These are phyloP conservation scores for Linnemannia elongata DNA, from an alignment of 192 early-diverging fungal species.

Conservation along the genomic window DNA sequence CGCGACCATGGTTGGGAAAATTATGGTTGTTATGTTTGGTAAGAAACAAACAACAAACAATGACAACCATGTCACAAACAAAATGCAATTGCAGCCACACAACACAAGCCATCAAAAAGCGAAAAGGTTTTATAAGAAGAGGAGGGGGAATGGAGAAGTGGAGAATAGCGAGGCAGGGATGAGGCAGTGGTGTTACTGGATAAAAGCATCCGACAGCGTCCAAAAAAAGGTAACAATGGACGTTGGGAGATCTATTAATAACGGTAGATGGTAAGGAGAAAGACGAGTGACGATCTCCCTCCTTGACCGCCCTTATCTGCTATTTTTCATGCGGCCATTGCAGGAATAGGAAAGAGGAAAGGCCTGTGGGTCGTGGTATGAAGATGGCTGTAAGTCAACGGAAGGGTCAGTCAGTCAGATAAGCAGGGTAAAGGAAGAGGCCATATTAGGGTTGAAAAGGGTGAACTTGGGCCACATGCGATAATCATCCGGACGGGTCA, in stretches of 20 bases:
- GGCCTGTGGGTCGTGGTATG: neutral
- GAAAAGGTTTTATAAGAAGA: neutral
- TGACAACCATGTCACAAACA: neutral
- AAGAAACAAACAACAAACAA: neutral
- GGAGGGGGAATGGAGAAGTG: neutral
- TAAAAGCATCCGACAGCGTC: neutral
- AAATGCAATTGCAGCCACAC: neutral
- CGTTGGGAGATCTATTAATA: neutral
- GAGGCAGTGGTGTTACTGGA: neutral
- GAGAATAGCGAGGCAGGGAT: neutral
- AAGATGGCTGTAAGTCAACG: neutral
- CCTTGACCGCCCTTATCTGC: neutral
- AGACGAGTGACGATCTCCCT: neutral
- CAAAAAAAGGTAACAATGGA: neutral
- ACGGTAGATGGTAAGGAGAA: neutral
- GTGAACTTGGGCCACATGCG: neutral
- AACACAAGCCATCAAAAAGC: neutral
- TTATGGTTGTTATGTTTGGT: constrained; percentile 49
- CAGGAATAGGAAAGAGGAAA: neutral
- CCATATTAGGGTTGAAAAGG: neutral
- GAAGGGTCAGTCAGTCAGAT: neutral
- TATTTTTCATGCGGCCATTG: neutral
- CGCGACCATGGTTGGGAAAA: constrained; percentile 38
- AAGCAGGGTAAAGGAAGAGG: neutral
- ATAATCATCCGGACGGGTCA: neutral